Conservation (phyloP, 1,139 yeast genomes). For the Suhomyces wounanorum region DNA sequence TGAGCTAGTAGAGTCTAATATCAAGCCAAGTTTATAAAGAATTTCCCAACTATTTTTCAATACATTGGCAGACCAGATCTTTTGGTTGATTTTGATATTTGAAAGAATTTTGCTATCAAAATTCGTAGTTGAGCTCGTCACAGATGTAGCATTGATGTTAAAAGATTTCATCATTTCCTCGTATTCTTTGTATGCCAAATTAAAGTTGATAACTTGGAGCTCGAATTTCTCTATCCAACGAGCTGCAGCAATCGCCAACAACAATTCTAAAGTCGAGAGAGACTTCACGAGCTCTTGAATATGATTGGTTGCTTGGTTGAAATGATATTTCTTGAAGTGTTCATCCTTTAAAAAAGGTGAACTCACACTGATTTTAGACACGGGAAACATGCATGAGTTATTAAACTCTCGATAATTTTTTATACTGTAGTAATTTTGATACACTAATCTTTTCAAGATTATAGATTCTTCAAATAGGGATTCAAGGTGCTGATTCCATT, state of each 20-base stretch:
- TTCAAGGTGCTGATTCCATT: conserved; percentile 57
- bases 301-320: conserved; percentile 24
- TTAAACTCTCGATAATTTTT: conserved; percentile 61
- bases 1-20: conserved; percentile 35
- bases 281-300: conserved; percentile 40
- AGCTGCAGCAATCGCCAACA: conserved; percentile 71
- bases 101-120: conserved; percentile 34
- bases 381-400: conserved; percentile 50
- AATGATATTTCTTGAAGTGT: conserved; percentile 28
- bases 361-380: conserved; percentile 30
- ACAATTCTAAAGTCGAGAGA: conserved; percentile 68
- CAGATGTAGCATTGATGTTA: conserved; percentile 39
- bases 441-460: conserved; percentile 24
- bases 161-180: conserved; percentile 50
- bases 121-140: conserved; percentile 27
- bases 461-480: conserved; percentile 16
- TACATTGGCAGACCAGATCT: conserved; percentile 50
- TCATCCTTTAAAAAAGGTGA: conserved; percentile 37
- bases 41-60: conserved; percentile 59
- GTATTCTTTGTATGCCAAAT: conserved; percentile 78
- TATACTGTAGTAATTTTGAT: conserved; percentile 56
- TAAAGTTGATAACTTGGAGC: conserved; percentile 64
- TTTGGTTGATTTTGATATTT: conserved; percentile 42
- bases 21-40: conserved; percentile 38
- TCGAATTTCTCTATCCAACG: conserved; percentile 65